Percentiles rank a stretch among this genome's conserved stretches.
phyloP scores from a whole-genome alignment of 768 basidiomycete species.

The Lactifluus piperatus region DNA sequence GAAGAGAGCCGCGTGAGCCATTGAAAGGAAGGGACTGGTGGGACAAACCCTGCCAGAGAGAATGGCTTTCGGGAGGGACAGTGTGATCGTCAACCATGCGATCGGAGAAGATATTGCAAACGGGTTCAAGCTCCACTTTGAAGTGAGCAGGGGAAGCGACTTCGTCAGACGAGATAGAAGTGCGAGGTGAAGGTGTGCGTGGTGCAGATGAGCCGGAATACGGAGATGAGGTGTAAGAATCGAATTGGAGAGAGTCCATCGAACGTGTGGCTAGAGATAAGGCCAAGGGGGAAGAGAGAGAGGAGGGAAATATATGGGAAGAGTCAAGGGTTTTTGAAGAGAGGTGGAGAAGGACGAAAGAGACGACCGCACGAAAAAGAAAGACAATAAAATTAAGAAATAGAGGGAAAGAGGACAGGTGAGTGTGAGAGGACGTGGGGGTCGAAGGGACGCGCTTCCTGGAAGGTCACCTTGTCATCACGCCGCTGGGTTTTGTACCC shows the following conservation, averaged over 20 bases:
- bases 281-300: conserved; percentile 8
- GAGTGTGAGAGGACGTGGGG: conserved; percentile 16
- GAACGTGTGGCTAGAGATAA: conserved; percentile 18
- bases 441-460: conserved; percentile 21
- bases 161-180: conserved; percentile 25
- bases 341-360: conserved; percentile 7
- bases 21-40: conserved; percentile 28
- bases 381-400: conserved; percentile 20
- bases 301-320: conserved; percentile 6
- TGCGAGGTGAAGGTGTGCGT: conserved; percentile 62
- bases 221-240: conserved; percentile 44
- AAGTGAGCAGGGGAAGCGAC: conserved; percentile 28
- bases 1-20: conserved; percentile 44
- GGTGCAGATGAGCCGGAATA: conserved; percentile 65
- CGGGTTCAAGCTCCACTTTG: conserved; percentile 40
- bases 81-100: conserved; percentile 35
- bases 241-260: conserved; percentile 44
- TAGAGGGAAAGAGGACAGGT: conserved; percentile 11
- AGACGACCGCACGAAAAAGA: conserved; percentile 10
- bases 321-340: neutral
- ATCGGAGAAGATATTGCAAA: conserved; percentile 44
- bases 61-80: conserved; percentile 33
- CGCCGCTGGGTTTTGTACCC: conserved; percentile 21
- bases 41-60: conserved; percentile 30
- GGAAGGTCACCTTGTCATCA: conserved; percentile 19